Base-by-base conservation (phyloP, 768 basidiomycete species). In the Suillus alpinus region DNA sequence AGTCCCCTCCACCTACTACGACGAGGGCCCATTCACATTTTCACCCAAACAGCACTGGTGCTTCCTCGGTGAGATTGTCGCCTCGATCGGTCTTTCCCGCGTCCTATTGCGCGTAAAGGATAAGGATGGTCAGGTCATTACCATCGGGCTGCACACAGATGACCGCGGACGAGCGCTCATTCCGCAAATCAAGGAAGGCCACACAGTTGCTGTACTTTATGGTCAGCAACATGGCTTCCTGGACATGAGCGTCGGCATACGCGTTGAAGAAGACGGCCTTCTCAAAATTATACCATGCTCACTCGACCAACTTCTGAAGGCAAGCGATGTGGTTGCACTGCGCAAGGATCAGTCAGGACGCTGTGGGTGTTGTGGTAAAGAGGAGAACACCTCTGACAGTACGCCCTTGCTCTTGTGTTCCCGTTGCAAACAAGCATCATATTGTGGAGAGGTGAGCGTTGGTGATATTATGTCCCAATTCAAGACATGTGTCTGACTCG, bases 1-100 rank as follows among this genome's bases (percentile, higher is more conserved):
- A 31, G 44, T 66, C 39, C 62, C 71, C 52, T 18, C 62, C 2
- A 13, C 56, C 1, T n/a, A 37, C 36, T 37, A 37, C 9, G 9
- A 53, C 6, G 14, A 10, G 36, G 9, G 23, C 16, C 20, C 8
- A 2, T 5, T 3, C 14, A 16, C 23, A 23, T 37, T 53, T 16
- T 14, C 47, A 37, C 68, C 68, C 5, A 60, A 41, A 37, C 62
- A 59, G 40, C 75, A 73, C 64, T 74, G 74, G 73, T 76, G 75
- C 58, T 65, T 75, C 36, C 64, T 76, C 14, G 73, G 68, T 10
- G 71, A 75, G 57, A 73, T 75, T 41, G 61, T 68, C 29, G 53
- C 59, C 23, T 29, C 20, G 13, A 40, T 69, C 14, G 62, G 64
- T 4, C 69, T 62, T 40, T 18, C 62, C 12, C 65, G 72, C 7